Evolutionary conservation across 805 yeast species (phyloP), one percentile per base, ranked within the genome.

Genomic region (Myxozyma neglecta): DNA sequence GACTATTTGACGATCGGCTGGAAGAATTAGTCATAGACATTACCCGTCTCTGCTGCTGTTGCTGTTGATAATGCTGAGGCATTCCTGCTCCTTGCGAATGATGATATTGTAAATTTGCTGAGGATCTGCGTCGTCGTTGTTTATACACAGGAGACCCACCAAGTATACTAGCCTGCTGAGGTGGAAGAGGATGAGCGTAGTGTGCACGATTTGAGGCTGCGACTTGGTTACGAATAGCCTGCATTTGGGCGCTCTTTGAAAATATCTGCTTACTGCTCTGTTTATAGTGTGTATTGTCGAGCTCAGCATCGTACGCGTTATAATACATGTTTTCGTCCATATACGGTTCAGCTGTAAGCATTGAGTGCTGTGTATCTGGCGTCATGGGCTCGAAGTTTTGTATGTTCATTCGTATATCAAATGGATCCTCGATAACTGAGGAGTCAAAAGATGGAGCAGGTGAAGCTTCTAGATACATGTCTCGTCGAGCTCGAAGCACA

Each of bases 281-380:
- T 6, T 44, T 43, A n/a, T 54, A 54, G 9, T 29, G 46, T 5
- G 20, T 7, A 16, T 54, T 52, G 9, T 45, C 45, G 24, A 45
- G 37, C 5, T 51, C 53, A 13, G 35, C 14, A 18, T 57, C 50
- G 24, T 50, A 46, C 11, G 56, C 10, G n/a, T 20, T 24, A 35
- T 39, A 57, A 40, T 57, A 57, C 13, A 43, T 18, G 37, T 29
- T 11, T 32, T 52, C 46, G 10, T 42, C 61, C 37, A 52, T 13
- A 42, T 57, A 57, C 11, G 45, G 53, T 9, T 40, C 59, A n/a
- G 54, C 35, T 11, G 48, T 20, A 4, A 45, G 56, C 16, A 44
- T 32, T 6, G 66, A 63, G 39, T 60, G 60, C 49, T 63, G 66
- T 6, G 66, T 63, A 35, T 63, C 66, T 7, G 66, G 66, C 13